A percentile compares a stretch with the other conserved stretches of the same genome.
Conservation (phyloP, 768 basidiomycete species). For the Lactarius psammicola region DNA sequence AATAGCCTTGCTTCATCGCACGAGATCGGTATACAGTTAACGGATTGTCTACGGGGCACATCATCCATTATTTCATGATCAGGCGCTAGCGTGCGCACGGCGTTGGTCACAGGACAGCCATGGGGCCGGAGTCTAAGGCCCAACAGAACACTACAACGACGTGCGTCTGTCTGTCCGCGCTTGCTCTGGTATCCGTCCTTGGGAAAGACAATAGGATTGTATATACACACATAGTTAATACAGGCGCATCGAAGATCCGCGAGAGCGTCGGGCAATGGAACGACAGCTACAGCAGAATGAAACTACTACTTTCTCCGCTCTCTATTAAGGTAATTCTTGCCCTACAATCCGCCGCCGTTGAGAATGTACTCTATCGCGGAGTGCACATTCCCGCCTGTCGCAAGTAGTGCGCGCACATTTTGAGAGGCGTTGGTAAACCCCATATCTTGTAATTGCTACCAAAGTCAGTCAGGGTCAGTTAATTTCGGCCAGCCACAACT, state of each 20-base stretch:
- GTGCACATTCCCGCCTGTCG: conserved; percentile 91
- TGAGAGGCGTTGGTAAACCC: conserved; percentile 86
- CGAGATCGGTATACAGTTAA: too few species aligned
- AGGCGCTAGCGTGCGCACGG: background rate
- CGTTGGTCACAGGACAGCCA: background rate
- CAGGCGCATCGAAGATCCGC: conserved; percentile 3
- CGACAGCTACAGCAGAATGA: conserved; percentile 2
- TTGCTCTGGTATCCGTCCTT: background rate
- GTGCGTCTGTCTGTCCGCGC: too few species aligned
- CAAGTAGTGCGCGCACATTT: conserved; percentile 87
- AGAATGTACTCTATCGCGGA: conserved; percentile 92
- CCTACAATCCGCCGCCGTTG: conserved; percentile 65
- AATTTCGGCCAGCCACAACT: background rate
- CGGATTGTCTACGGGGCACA: background rate
- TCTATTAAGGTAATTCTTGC: conserved; percentile 5
- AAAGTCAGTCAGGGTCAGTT: background rate
- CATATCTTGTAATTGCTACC: conserved; percentile 91
- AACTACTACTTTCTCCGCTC: background rate
- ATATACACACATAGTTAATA: conserved; percentile 19
- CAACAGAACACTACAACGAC: background rate
- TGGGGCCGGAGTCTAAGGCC: background rate
- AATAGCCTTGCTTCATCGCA: background rate
- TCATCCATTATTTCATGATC: background rate
- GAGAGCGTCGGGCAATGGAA: background rate
- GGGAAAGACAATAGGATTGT: background rate